phyloP scores from a whole-genome alignment of 202 grass and related monocot species.

The Eragrostis tef region DNA sequence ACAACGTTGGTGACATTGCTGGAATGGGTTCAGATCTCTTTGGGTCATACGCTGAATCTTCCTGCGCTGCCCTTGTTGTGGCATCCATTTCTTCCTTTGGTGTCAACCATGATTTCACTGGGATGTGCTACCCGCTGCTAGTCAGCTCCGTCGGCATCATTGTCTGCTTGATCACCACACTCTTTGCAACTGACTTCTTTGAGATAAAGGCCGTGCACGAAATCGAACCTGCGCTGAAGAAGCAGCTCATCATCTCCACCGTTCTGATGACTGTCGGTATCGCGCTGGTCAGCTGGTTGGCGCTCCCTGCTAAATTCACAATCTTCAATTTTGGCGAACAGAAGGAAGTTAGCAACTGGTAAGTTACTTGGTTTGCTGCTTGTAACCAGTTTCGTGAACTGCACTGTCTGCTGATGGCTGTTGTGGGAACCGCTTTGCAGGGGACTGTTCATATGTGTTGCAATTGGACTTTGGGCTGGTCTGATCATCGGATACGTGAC shows the following conservation, averaged over 20 bases:
- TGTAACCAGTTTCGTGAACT: not conserved
- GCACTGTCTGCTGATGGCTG: not conserved
- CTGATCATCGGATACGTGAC: slow-evolving; percentile 74
- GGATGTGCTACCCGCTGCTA: slow-evolving; percentile 72
- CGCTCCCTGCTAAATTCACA: slow-evolving; percentile 66
- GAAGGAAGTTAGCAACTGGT: slow-evolving; percentile 74
- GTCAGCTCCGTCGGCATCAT: slow-evolving; percentile 72
- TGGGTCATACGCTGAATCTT: slow-evolving; percentile 74
- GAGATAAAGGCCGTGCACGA: slow-evolving; percentile 69
- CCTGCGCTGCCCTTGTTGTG: slow-evolving; percentile 69
- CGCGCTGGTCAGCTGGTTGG: slow-evolving; percentile 62
- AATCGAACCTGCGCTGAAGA: slow-evolving; percentile 72
- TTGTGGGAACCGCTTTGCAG: slow-evolving; percentile 38
- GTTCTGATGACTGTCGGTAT: slow-evolving; percentile 65
- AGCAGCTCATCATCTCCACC: slow-evolving; percentile 66
- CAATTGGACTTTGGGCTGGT: slow-evolving; percentile 73
- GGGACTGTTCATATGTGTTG: slow-evolving; percentile 70
- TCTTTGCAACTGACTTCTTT: slow-evolving; percentile 70
- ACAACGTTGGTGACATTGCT: slow-evolving; percentile 79
- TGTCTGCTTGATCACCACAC: slow-evolving; percentile 67
- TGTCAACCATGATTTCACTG: slow-evolving; percentile 69
- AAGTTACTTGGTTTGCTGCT: not conserved
- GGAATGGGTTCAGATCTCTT: slow-evolving; percentile 82
- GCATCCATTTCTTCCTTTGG: slow-evolving; percentile 81
- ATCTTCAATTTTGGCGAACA: slow-evolving; percentile 74